Evolutionary conservation across 306 rosid species (phyloP).

Genomic region (Arachis stenosperma): DNA sequence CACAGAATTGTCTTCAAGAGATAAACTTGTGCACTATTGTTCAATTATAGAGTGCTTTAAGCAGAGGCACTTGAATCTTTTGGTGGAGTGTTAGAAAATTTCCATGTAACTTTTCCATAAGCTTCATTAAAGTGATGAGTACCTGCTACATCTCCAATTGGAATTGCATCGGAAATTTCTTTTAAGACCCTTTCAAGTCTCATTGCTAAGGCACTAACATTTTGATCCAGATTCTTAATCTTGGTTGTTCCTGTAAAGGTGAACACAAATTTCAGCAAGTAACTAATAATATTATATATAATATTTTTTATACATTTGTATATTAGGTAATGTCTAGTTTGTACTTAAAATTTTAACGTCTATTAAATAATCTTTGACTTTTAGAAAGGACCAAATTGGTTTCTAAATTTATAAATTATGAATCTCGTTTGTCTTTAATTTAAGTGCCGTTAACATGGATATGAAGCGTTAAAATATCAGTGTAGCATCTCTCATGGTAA

Average conservation of each 20-base stretch:
- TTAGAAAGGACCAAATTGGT: no score
- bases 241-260: conserved; percentile 65
- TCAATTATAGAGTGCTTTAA: conserved; percentile 32
- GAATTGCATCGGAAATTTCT: conserved; percentile 59
- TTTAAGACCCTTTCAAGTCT: conserved; percentile 49
- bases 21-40: background rate
- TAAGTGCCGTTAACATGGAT: no score
- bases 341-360: no score
- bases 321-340: no score
- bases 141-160: conserved; percentile 58
- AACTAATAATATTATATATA: background rate
- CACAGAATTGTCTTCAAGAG: background rate
- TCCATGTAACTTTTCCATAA: background rate
- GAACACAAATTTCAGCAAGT: background rate
- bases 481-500: no score
- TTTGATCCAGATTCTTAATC: conserved; percentile 61
- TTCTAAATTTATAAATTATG: no score
- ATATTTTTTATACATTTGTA: no score
- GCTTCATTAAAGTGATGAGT: conserved; percentile 1
- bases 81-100: conserved; percentile 58
- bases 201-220: conserved; percentile 56
- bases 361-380: no score
- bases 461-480: no score
- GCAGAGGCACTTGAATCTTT: conserved; percentile 27
- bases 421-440: no score